phyloP scores from a whole-genome alignment of 306 rosid genomes.

The Rosa lucieae region DNA sequence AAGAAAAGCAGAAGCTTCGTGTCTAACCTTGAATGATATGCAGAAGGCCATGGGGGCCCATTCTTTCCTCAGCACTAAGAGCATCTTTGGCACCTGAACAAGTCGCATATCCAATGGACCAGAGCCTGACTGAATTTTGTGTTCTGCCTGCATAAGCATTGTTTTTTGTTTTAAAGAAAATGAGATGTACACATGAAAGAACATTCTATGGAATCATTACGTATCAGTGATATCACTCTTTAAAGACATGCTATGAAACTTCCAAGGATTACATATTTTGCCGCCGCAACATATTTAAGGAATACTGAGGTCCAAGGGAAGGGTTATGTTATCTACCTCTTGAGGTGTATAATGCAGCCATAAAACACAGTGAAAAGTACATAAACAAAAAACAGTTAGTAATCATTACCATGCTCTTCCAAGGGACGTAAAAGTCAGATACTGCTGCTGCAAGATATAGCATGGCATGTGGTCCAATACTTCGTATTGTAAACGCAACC shows the following conservation, averaged over 20 bases:
- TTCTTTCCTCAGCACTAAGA: constrained; percentile 56
- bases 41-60: constrained; percentile 88
- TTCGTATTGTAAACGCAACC: constrained; percentile 48
- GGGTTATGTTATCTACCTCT: background rate
- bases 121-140: constrained; percentile 92
- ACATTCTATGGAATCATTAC: background rate
- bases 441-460: constrained; percentile 97
- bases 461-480: constrained; percentile 57
- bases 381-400: background rate
- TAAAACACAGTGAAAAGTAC: background rate
- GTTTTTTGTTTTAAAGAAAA: background rate
- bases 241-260: background rate
- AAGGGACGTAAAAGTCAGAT: constrained; percentile 91
- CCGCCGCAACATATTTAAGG: background rate
- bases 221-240: background rate
- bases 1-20: background rate
- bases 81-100: constrained; percentile 93
- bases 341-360: background rate
- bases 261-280: background rate
- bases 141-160: constrained; percentile 61
- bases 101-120: constrained; percentile 81
- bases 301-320: background rate
- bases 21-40: constrained; percentile 84
- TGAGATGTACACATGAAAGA: background rate
- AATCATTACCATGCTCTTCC: constrained; percentile 85